Conservation (phyloP, 495 filamentous ascomycete species). For the Chlorociboria aeruginascens region DNA sequence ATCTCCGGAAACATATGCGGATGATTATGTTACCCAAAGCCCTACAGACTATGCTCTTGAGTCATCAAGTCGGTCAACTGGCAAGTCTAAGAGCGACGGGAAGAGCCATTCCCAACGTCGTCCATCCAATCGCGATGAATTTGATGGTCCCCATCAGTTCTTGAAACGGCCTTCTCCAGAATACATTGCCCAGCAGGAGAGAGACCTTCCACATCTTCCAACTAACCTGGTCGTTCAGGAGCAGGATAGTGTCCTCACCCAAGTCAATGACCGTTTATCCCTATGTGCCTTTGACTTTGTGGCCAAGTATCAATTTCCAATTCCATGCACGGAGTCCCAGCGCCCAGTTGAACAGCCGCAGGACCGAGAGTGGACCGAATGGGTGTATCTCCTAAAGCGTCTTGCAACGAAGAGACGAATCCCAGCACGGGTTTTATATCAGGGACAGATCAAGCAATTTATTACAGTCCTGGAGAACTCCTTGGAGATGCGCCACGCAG, state of each 20-base stretch:
- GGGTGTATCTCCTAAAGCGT: conserved; percentile 79
- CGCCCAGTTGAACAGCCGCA: conserved; percentile 64
- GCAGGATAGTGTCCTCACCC: conserved; percentile 66
- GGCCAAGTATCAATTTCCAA: conserved; percentile 80
- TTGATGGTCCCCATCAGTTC: conserved; percentile 75
- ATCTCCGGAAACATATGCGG: conserved; percentile 20
- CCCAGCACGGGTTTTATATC: conserved; percentile 70
- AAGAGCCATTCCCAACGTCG: conserved; percentile 50
- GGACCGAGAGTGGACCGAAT: conserved; percentile 85
- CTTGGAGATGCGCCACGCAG: conserved; percentile 73
- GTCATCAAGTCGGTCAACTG: conserved; percentile 4
- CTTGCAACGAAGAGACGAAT: conserved; percentile 78
- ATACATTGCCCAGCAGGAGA: conserved; percentile 58
- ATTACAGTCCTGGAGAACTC: conserved; percentile 75
- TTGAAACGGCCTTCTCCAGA: conserved; percentile 54
- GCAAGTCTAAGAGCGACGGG: conserved; percentile 33
- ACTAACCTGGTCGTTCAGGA: conserved; percentile 72
- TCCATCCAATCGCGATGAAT: conserved; percentile 76
- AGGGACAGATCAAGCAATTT: conserved; percentile 81
- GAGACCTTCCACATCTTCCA: conserved; percentile 68
- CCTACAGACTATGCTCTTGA: conserved; percentile 18
- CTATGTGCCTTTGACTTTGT: conserved; percentile 83
- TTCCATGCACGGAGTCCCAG: conserved; percentile 64
- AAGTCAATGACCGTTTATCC: conserved; percentile 74
- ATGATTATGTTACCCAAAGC: conserved; percentile 19